These are phyloP conservation scores for Epicoccum sorghinum DNA, from an alignment of 2,329 filamentous ascomycete genomes.

Conservation along the genomic window DNA sequence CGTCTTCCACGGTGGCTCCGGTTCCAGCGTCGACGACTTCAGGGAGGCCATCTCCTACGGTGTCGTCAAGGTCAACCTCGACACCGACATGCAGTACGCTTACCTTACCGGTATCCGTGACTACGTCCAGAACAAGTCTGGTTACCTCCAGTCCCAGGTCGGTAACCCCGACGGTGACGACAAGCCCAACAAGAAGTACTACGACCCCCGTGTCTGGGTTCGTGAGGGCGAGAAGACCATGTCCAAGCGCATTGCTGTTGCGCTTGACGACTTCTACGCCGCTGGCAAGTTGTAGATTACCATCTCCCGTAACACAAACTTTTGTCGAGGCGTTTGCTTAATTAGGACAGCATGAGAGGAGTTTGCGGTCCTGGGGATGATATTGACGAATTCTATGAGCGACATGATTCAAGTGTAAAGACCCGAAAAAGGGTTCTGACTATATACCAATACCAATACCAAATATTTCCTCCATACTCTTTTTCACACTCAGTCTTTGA, in stretches of 20 bases:
- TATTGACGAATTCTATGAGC: slow-evolving; percentile 14
- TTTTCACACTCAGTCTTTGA: neutral
- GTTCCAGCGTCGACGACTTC: slow-evolving; percentile 90
- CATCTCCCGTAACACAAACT: neutral
- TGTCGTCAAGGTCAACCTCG: slow-evolving; percentile 99
- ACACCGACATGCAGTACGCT: slow-evolving; percentile 92
- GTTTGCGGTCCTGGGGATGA: slow-evolving; percentile 13
- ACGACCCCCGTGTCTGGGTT: slow-evolving; percentile 89
- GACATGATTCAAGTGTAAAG: slow-evolving; percentile 19
- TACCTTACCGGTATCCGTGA: slow-evolving; percentile 93
- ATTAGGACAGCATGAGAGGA: slow-evolving; percentile 16
- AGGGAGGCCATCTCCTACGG: slow-evolving; percentile 65
- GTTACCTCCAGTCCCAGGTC: slow-evolving; percentile 84
- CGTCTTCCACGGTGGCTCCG: slow-evolving; percentile 98
- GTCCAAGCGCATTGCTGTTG: slow-evolving; percentile 73
- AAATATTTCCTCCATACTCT: slow-evolving; percentile 7
- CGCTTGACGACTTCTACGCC: slow-evolving; percentile 91
- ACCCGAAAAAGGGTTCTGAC: slow-evolving; percentile 9
- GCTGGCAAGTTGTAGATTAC: slow-evolving; percentile 71
- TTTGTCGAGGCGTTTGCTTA: slow-evolving; percentile 25
- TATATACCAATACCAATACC: slow-evolving; percentile 22
- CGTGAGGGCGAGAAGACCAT: slow-evolving; percentile 98
- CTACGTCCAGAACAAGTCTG: slow-evolving; percentile 87
- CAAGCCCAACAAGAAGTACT: slow-evolving; percentile 97
- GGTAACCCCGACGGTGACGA: slow-evolving; percentile 95